Percentiles rank a stretch among this genome's conserved stretches.
These are phyloP conservation scores for Phialophora expanda DNA, from an alignment of 2,329 filamentous ascomycete genomes.

Conservation along the genomic window DNA sequence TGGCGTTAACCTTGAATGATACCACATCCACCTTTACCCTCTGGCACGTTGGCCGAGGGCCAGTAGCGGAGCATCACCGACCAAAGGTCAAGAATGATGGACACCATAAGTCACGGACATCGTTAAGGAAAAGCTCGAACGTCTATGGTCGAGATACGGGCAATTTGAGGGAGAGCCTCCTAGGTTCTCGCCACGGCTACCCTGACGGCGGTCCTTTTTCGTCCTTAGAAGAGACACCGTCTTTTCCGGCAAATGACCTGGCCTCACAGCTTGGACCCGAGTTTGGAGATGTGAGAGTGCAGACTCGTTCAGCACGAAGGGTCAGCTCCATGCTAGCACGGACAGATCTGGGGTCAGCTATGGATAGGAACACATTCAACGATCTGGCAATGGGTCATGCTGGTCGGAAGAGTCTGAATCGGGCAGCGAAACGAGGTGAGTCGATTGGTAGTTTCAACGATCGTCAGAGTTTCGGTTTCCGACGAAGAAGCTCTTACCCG, in stretches of 20 bases:
- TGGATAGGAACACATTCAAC: slow-evolving; percentile 78
- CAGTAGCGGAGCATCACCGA: slow-evolving; percentile 46
- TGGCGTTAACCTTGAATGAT: slow-evolving; percentile 37
- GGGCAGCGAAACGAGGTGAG: slow-evolving; percentile 67
- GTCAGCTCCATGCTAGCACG: slow-evolving; percentile 90
- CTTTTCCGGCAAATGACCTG: slow-evolving; percentile 62
- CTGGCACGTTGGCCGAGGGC: slow-evolving; percentile 48
- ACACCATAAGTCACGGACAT: slow-evolving; percentile 30
- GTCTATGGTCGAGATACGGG: slow-evolving; percentile 64
- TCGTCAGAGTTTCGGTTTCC: slow-evolving; percentile 64
- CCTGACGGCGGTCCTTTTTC: slow-evolving; percentile 32
- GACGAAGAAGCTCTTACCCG: slow-evolving; percentile 62
- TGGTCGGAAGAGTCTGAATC: slow-evolving; percentile 53
- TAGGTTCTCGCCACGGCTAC: slow-evolving; percentile 52
- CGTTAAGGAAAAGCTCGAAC: slow-evolving; percentile 67
- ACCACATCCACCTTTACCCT: slow-evolving; percentile 34
- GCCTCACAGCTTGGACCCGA: slow-evolving; percentile 75
- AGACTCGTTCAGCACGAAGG: slow-evolving; percentile 69
- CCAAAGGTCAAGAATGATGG: slow-evolving; percentile 52
- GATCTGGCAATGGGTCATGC: slow-evolving; percentile 65
- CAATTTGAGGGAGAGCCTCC: slow-evolving; percentile 77
- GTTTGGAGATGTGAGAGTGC: slow-evolving; percentile 59
- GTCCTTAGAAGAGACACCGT: slow-evolving; percentile 55
- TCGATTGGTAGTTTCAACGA: slow-evolving; percentile 73
- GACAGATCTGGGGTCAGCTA: slow-evolving; percentile 82